Conservation (phyloP, 371 early-diverging fungal genomes). For the Haplosporangium sp. region DNA sequence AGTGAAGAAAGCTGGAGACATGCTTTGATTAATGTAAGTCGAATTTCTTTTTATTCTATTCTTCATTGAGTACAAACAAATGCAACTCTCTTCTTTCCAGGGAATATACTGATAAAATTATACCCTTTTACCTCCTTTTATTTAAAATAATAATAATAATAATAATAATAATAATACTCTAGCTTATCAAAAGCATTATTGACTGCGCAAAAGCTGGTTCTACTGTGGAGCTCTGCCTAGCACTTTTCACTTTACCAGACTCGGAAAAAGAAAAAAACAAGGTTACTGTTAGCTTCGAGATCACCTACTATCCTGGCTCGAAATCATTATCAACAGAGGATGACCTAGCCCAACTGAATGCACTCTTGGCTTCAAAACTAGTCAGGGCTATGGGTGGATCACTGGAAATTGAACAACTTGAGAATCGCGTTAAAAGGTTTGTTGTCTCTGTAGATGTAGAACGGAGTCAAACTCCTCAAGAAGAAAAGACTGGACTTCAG, state of each 20-base stretch:
- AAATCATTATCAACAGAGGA: slow-evolving; percentile 45
- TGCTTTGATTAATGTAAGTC: slow-evolving; percentile 67
- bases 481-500: slow-evolving; percentile 12
- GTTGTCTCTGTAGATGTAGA: slow-evolving; percentile 47
- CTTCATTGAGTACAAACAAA: neutral
- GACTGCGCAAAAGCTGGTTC: slow-evolving; percentile 68
- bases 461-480: slow-evolving; percentile 16
- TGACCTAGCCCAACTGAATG: slow-evolving; percentile 53
- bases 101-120: neutral
- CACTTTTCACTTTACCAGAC: slow-evolving; percentile 37
- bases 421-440: slow-evolving; percentile 53
- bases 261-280: slow-evolving; percentile 39
- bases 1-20: slow-evolving; percentile 70
- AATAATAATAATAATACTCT: too few relatives aligned
- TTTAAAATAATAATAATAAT: too few relatives aligned
- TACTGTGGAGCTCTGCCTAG: slow-evolving; percentile 70
- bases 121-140: neutral
- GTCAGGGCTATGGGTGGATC: slow-evolving; percentile 62
- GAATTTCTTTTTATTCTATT: neutral
- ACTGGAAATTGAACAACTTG: slow-evolving; percentile 58
- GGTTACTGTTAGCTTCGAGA: slow-evolving; percentile 61
- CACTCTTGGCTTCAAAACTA: slow-evolving; percentile 65
- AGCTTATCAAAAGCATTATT: slow-evolving; percentile 69
- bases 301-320: slow-evolving; percentile 62
- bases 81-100: neutral